A percentile compares a stretch with the other conserved stretches of the same genome.
Evolutionary conservation across 306 rosid genomes (phyloP).

Genomic region (Spatholobus suberectus): DNA sequence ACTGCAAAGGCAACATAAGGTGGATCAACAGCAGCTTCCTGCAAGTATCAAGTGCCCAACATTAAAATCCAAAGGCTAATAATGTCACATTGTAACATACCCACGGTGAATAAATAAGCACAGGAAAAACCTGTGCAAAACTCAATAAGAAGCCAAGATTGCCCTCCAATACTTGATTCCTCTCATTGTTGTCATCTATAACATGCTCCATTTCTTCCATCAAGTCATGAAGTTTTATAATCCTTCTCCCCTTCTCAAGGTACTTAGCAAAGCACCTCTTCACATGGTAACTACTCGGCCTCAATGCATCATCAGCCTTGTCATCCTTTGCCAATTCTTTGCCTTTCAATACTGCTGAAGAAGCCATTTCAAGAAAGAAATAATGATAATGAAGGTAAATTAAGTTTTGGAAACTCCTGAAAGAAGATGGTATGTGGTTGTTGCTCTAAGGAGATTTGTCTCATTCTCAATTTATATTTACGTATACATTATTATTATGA

Average conservation of each 20-base stretch:
- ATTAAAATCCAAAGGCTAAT: neutral
- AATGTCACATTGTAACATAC: neutral
- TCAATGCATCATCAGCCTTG: slow-evolving; percentile 61
- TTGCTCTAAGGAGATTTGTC: slow-evolving; percentile 14
- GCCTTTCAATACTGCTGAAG: slow-evolving; percentile 41
- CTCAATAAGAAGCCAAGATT: slow-evolving; percentile 63
- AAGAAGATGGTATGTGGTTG: slow-evolving; percentile 26
- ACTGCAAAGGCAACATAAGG: slow-evolving; percentile 74
- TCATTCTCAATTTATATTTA: slow-evolving; percentile 36
- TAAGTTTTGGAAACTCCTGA: slow-evolving; percentile 9
- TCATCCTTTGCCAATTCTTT: slow-evolving; percentile 54
- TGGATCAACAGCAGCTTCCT: slow-evolving; percentile 80
- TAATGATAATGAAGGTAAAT: neutral
- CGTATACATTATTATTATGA: slow-evolving; percentile 2
- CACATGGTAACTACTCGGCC: slow-evolving; percentile 69
- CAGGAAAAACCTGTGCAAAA: slow-evolving; percentile 67
- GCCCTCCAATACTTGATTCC: slow-evolving; percentile 66
- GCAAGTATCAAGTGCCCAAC: slow-evolving; percentile 28
- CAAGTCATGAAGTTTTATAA: slow-evolving; percentile 58
- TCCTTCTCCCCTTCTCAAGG: slow-evolving; percentile 70
- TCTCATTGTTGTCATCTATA: slow-evolving; percentile 58
- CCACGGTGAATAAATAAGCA: neutral
- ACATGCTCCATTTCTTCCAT: slow-evolving; percentile 72
- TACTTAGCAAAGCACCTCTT: slow-evolving; percentile 74
- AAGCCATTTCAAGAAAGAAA: slow-evolving; percentile 46